Percentiles rank a stretch among this genome's conserved stretches.
These are phyloP conservation scores for Quercus tomentella DNA, from an alignment of 331 rosid genomes.

Conservation along the genomic window DNA sequence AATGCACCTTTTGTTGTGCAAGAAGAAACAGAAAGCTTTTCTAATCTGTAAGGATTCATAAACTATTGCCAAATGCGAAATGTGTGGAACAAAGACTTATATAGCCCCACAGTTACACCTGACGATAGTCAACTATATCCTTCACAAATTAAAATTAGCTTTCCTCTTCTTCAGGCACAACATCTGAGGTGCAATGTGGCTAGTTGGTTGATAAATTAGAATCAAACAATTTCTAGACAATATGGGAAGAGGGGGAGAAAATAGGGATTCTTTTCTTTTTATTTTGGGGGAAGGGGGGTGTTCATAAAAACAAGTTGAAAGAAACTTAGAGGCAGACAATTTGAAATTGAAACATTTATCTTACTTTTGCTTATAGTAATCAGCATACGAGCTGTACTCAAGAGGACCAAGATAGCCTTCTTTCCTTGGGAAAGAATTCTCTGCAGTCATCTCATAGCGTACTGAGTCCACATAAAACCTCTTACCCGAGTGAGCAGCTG, in stretches of 20 bases:
- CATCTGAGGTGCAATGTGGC: constrained; percentile 46
- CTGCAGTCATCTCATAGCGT: constrained; percentile 86
- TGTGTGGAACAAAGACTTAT: constrained; percentile 24
- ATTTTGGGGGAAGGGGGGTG: constrained; percentile 1
- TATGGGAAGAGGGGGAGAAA: not conserved
- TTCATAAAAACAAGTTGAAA: not conserved
- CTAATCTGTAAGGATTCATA: constrained; percentile 46
- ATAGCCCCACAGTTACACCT: constrained; percentile 21
- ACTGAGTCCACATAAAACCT: constrained; percentile 97
- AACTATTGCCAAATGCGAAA: constrained; percentile 30
- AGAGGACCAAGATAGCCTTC: constrained; percentile 99
- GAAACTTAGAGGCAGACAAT: constrained; percentile 9
- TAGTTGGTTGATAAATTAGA: constrained; percentile 28
- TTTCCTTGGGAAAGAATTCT: constrained; percentile 92
- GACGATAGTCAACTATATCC: constrained; percentile 41
- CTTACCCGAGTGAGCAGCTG: constrained; percentile 99
- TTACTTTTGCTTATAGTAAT: constrained; percentile 98
- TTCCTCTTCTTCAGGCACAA: constrained; percentile 64
- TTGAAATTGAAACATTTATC: constrained; percentile 24
- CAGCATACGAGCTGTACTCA: constrained; percentile 98
- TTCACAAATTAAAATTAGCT: constrained; percentile 59
- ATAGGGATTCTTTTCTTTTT: constrained; percentile 1
- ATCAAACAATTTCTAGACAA: constrained; percentile 10
- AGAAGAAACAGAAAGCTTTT: constrained; percentile 68
- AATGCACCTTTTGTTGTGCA: constrained; percentile 60